Conservation (phyloP, 441 rosid species). For the Syzygium malaccense region DNA sequence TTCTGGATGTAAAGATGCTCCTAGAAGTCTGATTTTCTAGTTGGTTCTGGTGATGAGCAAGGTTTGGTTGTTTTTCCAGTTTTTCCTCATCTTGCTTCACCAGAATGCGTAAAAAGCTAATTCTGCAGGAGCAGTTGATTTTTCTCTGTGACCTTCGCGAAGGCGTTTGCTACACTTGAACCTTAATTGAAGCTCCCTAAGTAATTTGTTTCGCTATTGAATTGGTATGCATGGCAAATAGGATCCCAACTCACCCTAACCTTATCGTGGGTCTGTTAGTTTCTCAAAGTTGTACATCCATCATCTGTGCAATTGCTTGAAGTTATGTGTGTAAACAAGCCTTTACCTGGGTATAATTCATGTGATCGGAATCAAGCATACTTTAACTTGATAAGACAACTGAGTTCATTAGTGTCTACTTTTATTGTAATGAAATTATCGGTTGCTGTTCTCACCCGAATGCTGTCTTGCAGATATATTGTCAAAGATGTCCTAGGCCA, state of each 20-base stretch:
- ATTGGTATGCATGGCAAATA: background rate
- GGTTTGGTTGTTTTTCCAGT: background rate
- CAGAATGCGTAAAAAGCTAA: background rate
- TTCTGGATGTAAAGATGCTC: background rate
- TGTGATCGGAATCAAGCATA: background rate
- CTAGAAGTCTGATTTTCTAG: background rate
- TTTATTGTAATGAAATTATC: background rate
- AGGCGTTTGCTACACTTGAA: background rate
- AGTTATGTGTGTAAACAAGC: background rate
- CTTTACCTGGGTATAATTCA: background rate
- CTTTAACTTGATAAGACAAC: background rate
- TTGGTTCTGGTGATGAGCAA: background rate
- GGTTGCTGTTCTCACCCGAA: background rate
- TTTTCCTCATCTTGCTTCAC: background rate
- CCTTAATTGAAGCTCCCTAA: background rate
- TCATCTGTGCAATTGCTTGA: background rate
- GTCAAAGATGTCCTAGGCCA: constrained; percentile 99
- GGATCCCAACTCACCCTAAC: background rate
- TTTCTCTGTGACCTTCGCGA: background rate
- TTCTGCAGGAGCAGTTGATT: background rate
- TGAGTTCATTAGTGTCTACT: background rate
- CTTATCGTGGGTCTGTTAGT: background rate
- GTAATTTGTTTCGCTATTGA: background rate
- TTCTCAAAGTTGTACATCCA: background rate
- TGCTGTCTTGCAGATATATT: constrained; percentile 56